Evolutionary conservation across 176 grass and related monocot genomes (phyloP), one percentile per base, ranked within the genome.

Genomic region (sorghum (Sorghum bicolor)): DNA sequence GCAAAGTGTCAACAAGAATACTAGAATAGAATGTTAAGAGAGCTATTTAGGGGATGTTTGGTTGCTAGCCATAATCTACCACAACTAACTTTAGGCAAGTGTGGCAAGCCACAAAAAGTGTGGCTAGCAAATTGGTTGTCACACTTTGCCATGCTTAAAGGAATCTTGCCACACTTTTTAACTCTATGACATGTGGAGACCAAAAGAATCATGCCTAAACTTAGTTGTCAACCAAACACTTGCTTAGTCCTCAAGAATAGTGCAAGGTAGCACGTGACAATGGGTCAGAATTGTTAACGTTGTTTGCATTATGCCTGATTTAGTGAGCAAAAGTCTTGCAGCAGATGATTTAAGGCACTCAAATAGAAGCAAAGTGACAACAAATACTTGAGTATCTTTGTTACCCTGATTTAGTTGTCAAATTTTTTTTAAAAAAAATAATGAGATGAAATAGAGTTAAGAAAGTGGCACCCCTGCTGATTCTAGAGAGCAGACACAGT

Each of bases 271-370:
- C 29, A 77, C 48, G 22, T 70, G 4, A 48, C 79, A 5, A 76
- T 47, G 47, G 65, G 75, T 15, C 57, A 47, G 36, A 61, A 64
- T 72, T 76, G 76, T n/a, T 60, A 69, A 66, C 39, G 82, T 44
- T 25, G n/a, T 81, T 75, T 53, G 37, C 80, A 32, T 34, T 57
- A 32, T 15, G 22, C 13, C 66, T 29, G 47, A 70, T 68, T 72
- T 87, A 76, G 45, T 68, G 60, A 57, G 70, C 5, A 11, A 25
- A 40, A 80, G 75, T 41, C 5, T 19, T 34, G 64, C 64, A 44
- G 28, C 62, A 81, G n/a, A 66, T 40, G 62, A 79, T 45, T 57
- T 80, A 80, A 67, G 36, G 12, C 12, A 26, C 61, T 58, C n/a
- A 24, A 81, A 52, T 34, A 81, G 72, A 55, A 72, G 69, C 34